Base-by-base conservation (phyloP, 805 yeast species). In the Saccharomycopsis malanga region DNA sequence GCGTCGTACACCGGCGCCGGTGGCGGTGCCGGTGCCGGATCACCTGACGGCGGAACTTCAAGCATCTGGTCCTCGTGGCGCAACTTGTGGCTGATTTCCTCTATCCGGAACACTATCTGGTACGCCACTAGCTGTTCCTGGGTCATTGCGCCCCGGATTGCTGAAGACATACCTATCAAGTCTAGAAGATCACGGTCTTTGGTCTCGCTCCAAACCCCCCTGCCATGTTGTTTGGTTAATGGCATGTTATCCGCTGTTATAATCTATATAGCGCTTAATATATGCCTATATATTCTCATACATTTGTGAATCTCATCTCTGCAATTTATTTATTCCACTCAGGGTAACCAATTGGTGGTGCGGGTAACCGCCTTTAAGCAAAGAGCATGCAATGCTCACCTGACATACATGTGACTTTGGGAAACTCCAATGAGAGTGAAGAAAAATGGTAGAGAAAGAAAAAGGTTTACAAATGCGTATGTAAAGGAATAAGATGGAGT, bases 1-100 rank as follows among this genome's bases (percentile, higher is more conserved):
- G 71, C 63, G 64, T 93, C 98, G 63, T 93, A 93, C 48, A 76
- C 77, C 1, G 98, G 98, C 1, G 96, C 88, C 0, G 98, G 98
- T 0, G 98, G 97, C 0, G 89, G 87, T n/a, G n/a, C n/a, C n/a
- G n/a, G n/a, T n/a, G n/a, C n/a, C 1, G 94, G 86, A 32, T 74
- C 71, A 54, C 66, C 70, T 45, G 65, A 67, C 0, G 76, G 72
- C 0, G 82, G 82, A 5, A 40, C 42, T 2, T 21, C 14, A 0
- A 64, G 60, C 9, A 74, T 67, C 14, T 75, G 65, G 32, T 72
- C 74, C 45, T 74, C 66, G n/a, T 73, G 63, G 14, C 72, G 62
- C 35, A 91, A 63, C 49, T 76, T 68, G 29, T 73, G 71, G 0
- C 88, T 74, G 47, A 91, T 79, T 60, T 91, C 98, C 50, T 85